Base-by-base conservation (phyloP, 1,139 yeast species). In the Geotrichum klebahnii region DNA sequence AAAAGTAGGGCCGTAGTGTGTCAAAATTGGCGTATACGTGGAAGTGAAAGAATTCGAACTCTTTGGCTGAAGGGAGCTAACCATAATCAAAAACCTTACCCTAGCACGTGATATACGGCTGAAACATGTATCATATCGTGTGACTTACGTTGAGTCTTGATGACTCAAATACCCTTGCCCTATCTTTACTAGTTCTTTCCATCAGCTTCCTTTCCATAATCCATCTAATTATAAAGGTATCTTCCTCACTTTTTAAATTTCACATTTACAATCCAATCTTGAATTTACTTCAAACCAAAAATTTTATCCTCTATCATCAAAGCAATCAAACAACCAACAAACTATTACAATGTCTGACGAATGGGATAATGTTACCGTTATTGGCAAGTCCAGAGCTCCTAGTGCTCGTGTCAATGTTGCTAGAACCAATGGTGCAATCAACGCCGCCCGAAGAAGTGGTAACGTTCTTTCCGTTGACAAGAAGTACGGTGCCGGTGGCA, bases 391-490 rank as follows among this genome's bases (percentile, higher is more conserved):
- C 62, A 95, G 94, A 61, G 82, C 95, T 71, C 78, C 82, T 53
- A 95, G 95, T 31, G 96, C 97, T 63, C 81, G 92, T 68, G 84
- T 85, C 60, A 76, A 76, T 36, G 96, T 89, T 46, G 95, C 97
- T 51, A 82, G 82, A 65, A 76, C 92, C 19, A 73, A 78, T 49
- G 80, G 85, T 46, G 86, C 84, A 64, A 76, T 92, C 66, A 92
- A 92, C 67, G 96, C 90, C 34, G 98, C 98, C 48, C 81, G 95
- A 74, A 82, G 98, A 76, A 67, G 82, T 28, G 98, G 98, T 56
- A 78, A 81, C 51, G 92, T 94, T 52, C 78, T 94, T 37, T 81
- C 94, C 40, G 90, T 92, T 41, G 98, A 92, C 70, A 92, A 92
- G 80, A 92, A 90, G 71, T 92, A 85, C 70, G 84, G 83, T 48